Percentiles rank a stretch among this genome's conserved stretches.
phyloP scores from a whole-genome alignment of 1,139 yeast genomes.

The Sugiyamaella grinbergsii region DNA sequence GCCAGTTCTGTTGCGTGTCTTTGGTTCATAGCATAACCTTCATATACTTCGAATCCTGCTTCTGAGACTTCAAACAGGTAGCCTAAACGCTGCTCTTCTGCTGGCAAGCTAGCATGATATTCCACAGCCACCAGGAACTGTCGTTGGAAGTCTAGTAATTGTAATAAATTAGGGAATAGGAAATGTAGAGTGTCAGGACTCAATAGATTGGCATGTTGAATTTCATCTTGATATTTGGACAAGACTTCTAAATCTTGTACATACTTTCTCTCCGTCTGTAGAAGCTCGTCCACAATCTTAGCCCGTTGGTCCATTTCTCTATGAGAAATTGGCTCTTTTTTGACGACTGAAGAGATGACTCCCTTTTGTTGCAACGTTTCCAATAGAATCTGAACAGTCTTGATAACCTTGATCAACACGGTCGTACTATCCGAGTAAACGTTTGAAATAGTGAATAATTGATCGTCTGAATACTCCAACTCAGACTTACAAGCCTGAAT shows the following conservation, averaged over 20 bases:
- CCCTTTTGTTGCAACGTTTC: constrained; percentile 42
- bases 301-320: constrained; percentile 47
- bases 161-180: constrained; percentile 83
- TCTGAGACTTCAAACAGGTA: constrained; percentile 77
- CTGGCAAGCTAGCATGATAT: constrained; percentile 76
- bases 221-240: constrained; percentile 65
- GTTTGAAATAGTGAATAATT: constrained; percentile 85
- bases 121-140: constrained; percentile 85
- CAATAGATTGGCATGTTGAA: constrained; percentile 64
- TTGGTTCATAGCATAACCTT: constrained; percentile 84
- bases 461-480: constrained; percentile 74
- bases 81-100: constrained; percentile 81
- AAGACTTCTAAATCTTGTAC: constrained; percentile 86
- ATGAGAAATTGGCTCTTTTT: constrained; percentile 10
- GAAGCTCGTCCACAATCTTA: constrained; percentile 79
- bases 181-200: constrained; percentile 79
- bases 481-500: constrained; percentile 82
- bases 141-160: constrained; percentile 89
- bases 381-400: constrained; percentile 66
- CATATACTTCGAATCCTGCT: constrained; percentile 83
- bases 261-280: constrained; percentile 88
- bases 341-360: constrained; percentile 26
- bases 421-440: constrained; percentile 83
- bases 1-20: constrained; percentile 83
- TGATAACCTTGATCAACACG: constrained; percentile 68